Percentiles rank a stretch among this genome's conserved stretches.
These are phyloP conservation scores for Trametes punicea DNA, from an alignment of 768 basidiomycete genomes.

Conservation along the genomic window DNA sequence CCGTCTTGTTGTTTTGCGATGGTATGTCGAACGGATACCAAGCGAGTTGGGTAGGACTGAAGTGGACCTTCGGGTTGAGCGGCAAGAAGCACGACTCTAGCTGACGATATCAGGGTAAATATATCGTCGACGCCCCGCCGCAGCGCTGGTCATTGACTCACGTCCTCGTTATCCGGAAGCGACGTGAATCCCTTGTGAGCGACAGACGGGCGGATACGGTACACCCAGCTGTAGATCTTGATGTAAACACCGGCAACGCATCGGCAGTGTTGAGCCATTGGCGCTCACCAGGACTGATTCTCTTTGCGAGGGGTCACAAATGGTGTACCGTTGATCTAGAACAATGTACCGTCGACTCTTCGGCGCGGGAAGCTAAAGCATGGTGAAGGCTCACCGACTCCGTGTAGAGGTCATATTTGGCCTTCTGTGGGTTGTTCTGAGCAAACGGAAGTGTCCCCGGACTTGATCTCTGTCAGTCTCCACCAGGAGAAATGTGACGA, in stretches of 20 bases:
- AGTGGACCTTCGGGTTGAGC: slow-evolving; percentile 55
- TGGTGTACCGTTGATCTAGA: slow-evolving; percentile 55
- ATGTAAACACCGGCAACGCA: neutral
- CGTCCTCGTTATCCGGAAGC: slow-evolving; percentile 56
- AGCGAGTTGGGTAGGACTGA: slow-evolving; percentile 61
- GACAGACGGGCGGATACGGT: slow-evolving; percentile 66
- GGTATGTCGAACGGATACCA: slow-evolving; percentile 64
- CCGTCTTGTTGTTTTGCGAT: slow-evolving; percentile 35
- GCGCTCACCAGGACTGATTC: slow-evolving; percentile 48
- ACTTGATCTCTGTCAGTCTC: slow-evolving; percentile 28
- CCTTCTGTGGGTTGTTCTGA: slow-evolving; percentile 61
- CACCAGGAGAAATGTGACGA: neutral
- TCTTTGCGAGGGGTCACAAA: slow-evolving; percentile 56
- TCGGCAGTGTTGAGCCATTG: neutral
- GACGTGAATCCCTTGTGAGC: slow-evolving; percentile 59
- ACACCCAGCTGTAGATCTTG: slow-evolving; percentile 46
- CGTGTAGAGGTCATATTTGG: slow-evolving; percentile 60
- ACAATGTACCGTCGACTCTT: neutral
- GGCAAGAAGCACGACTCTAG: slow-evolving; percentile 62
- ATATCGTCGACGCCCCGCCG: neutral
- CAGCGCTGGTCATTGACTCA: slow-evolving; percentile 28
- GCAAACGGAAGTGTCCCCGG: slow-evolving; percentile 54
- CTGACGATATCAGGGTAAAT: slow-evolving; percentile 32
- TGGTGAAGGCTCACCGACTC: slow-evolving; percentile 43
- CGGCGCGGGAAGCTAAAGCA: neutral